Evolutionary conservation across 306 rosid genomes (phyloP).

Genomic region (Neltuma alba): DNA sequence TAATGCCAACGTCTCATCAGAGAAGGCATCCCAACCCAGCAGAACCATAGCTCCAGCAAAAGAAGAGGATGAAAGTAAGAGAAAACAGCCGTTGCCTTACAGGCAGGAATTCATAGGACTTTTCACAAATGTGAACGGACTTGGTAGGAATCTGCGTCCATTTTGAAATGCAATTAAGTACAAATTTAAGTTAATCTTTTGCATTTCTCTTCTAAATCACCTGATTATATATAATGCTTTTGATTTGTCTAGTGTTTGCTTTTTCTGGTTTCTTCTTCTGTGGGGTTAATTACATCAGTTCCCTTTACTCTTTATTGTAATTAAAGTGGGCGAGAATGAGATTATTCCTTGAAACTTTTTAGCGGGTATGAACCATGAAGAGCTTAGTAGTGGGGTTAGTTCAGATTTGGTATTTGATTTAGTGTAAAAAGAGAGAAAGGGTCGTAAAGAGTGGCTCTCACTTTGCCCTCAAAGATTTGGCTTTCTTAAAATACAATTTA

Average conservation of each 20-base stretch:
- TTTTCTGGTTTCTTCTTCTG: neutral
- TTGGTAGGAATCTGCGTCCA: constrained; percentile 50
- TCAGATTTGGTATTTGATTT: constrained; percentile 1
- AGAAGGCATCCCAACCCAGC: neutral
- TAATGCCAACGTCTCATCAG: neutral
- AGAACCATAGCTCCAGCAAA: neutral
- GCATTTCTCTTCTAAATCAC: neutral
- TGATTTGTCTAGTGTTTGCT: neutral
- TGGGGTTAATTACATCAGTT: neutral
- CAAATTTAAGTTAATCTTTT: neutral
- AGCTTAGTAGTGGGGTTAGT: constrained; percentile 15
- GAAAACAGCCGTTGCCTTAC: constrained; percentile 38
- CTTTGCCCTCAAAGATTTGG: neutral
- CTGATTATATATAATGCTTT: neutral
- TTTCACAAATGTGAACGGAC: constrained; percentile 50
- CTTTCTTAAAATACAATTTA: neutral
- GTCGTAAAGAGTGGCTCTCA: constrained; percentile 10
- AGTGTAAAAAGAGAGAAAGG: neutral
- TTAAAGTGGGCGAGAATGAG: constrained; percentile 3
- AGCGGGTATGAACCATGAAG: neutral
- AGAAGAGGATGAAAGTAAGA: constrained; percentile 38
- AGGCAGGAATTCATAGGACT: constrained; percentile 57
- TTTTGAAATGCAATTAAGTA: constrained; percentile 32
- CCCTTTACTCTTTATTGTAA: constrained; percentile 2
- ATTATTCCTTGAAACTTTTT: constrained; percentile 2